Evolutionary conservation across 805 yeast genomes (phyloP), one percentile per base, ranked within the genome.

Genomic region (Kodamaea leandrae): DNA sequence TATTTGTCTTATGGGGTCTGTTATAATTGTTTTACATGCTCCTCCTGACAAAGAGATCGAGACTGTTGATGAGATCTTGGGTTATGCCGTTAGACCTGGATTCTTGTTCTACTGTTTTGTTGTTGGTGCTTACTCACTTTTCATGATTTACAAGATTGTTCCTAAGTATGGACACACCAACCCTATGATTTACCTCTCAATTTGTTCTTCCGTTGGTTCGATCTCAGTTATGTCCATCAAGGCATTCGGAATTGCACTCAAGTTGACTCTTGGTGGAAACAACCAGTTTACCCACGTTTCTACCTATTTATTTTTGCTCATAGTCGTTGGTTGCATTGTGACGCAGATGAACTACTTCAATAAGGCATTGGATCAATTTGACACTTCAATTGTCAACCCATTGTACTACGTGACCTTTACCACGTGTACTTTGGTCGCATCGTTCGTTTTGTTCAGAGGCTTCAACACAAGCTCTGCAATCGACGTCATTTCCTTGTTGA

Each of bases 331-430:
- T 30, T 88, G 96, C 64, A 89, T 88, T 51, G 54, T 85, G 53
- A 86, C 95, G 4, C 96, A 88, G 64, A 88, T 88, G 96, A 88
- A 86, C 68, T 88, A 86, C 60, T 86, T 88, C 72, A 88, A 88
- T 73, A 89, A 86, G 68, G 96, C 96, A 0, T 72, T 88, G 56
- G 96, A 90, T 53, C 96, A 86, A 61, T 88, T 88, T 54, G 96
- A 89, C 60, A 88, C 96, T 4, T 85, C 95, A 0, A 86, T 88
- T 51, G 96, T 88, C 42, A 88, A 88, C 61, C 96, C 96, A 23
- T 70, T 88, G 46, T 88, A 88, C 66, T 88, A 89, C 57, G 96
- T 88, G 41, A 81, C 95, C 1, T 89, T 88, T 67, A 88, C 96
- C 27, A 87, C 96, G 0, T 86, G 85, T 37, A 89, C 96, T 0